Evolutionary conservation across 768 basidiomycete genomes (phyloP), one percentile per base, ranked within the genome.

Genomic region (Harrya chromipes): DNA sequence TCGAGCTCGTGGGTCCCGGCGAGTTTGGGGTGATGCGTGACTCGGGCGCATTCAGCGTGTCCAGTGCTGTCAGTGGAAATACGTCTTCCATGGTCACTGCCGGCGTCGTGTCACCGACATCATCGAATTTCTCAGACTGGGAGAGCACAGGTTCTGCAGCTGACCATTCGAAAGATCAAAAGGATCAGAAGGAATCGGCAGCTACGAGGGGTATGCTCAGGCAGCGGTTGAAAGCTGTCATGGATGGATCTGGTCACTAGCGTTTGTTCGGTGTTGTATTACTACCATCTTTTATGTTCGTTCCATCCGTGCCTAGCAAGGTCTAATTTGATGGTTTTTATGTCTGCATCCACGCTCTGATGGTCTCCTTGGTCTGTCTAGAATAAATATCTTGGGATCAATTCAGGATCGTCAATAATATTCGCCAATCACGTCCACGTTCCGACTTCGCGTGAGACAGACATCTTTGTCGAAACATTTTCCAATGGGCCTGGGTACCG

Each of bases 291-390:
- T 41, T 16, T 46, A 3, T 12, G 35, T 29, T 50, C 21, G 24
- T 40, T 45, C 33, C 6, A 13, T 13, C 29, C 2, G 12, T 40
- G 43, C 27, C 39, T 44, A 39, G 29, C 29, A 29, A 29, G 10
- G 29, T 40, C 19, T 40, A 49, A 39, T 54, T 3, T 19, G 13
- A 23, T 46, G 40, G 20, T 24, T 26, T 23, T 61, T 23, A 66
- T 34, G 78, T 70, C 54, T 80, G 70, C 57, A 78, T 74, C 94
- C 94, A 98, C 16, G 97, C 82, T 67, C 94, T 95, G 49, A 87
- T 87, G 8, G 85, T 87, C 16, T 94, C 94, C 65, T 97, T 94
- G 17, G 6, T 1, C 23, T 23, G 23, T 23, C 23, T 6, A 23
- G 23, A 23, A 23, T 23, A 23, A 23, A 23, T 23, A 6, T 23